Base-by-base conservation (phyloP, 257 asterid species). In the Leptodermis oblonga region DNA sequence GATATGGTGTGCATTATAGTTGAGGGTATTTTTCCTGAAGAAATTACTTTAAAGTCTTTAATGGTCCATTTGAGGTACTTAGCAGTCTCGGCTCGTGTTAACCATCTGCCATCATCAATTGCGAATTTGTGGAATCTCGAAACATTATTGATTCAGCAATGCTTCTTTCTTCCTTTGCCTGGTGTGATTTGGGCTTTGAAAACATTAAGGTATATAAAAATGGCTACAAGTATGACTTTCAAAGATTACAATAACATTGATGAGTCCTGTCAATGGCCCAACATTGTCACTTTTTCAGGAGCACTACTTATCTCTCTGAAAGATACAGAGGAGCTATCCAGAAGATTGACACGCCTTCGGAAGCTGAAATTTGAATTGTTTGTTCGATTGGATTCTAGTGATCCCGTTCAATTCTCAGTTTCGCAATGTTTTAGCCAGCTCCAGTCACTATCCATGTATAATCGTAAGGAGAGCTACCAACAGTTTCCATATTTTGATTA, bases 1-100 rank as follows among this genome's bases (percentile, higher is more conserved):
- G 73, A 74, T 60, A 31, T 74, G 58, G 56, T 37, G 4, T 0
- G 13, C 4, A 46, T 67, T n/a, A n/a, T n/a, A n/a, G n/a, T 25
- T 26, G 46, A 30, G 4, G 9, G 4, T 18, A 4, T 5, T 31
- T 74, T 67, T 30, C 63, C 73, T 9, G 31, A 13, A 11, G 55
- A 2, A 1, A 49, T 58, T 36, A 63, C n/a, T n/a, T n/a, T n/a
- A n/a, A n/a, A n/a, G n/a, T n/a, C 56, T 10, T 14, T 5, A 6
- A 46, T 74, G 31, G 39, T 36, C n/a, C 20, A 48, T 28, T 49
- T 74, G 31, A 59, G 52, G 56, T 48, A 67, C 62, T 39, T 67
- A 3, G 69, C 42, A 13, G 22, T 59, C 28, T 0, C n/a, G n/a
- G 15, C 10, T 65, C n/a, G 31, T 1, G 8, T 17, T 1, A 15